Base-by-base conservation (phyloP, 2,329 filamentous ascomycete genomes). In the Coniochaeta pulveracea region DNA sequence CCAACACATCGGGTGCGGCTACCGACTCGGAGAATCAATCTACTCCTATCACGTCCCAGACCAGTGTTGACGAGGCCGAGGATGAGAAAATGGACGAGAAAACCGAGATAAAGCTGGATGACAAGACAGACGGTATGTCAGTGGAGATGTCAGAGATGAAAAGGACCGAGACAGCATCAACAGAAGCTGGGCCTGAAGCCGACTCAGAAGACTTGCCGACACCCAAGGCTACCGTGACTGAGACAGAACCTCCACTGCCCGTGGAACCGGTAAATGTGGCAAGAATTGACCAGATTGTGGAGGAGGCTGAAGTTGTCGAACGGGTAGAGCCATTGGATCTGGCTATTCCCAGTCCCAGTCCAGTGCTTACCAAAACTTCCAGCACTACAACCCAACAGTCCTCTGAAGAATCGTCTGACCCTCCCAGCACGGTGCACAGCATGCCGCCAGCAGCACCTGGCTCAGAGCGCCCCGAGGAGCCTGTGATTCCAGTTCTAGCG, bases 261-360 rank as follows among this genome's bases (percentile, higher is more conserved):
- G 4, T 10, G 9, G 17, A 11, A 4, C n/a, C 11, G n/a, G n/a
- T 17, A 9, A 19, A 21, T 11, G 22, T 21, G 11, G 28, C 4
- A 34, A 35, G 25, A 38, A 51, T 19, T 49, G 48, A 12, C 39
- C 40, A 21, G 35, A 19, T 19, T 17, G 12, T 35, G 3, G 34
- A 34, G 6, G 29, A 43, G 22, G 37, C 37, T 11, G 41, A 40
- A 8, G 35, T 32, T 16, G 50, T 67, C 3, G 63, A 66, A 14
- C 55, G 61, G 36, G 59, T 68, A 2, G 64, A 69, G 30, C 61
- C 65, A 3, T 47, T 72, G 5, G 68, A 74, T 38, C 49, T 72
- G 11, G 66, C 66, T 5, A 58, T 56, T 3, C 50, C 56, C 2
- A 49, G 46, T 31, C 56, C 57, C 1, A 53, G 56, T 4, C 28